phyloP scores from a whole-genome alignment of 306 rosid genomes.

The Casuarina equisetifolia region DNA sequence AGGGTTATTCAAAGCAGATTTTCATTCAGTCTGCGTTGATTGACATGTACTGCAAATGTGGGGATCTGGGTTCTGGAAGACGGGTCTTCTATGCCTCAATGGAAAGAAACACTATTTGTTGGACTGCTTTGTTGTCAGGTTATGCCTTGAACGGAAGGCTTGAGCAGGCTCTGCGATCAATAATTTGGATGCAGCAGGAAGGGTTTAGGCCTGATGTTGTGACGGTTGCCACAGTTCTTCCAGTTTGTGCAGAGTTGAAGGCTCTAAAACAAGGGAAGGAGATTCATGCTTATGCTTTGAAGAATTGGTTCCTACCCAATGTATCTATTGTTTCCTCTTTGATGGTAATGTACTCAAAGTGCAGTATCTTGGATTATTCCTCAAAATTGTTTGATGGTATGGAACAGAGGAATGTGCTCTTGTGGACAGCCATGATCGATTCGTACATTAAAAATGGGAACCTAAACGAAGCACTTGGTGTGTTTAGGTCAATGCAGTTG shows the following conservation, averaged over 20 bases:
- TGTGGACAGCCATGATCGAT: conserved; percentile 87
- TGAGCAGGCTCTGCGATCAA: conserved; percentile 73
- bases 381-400: conserved; percentile 46
- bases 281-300: conserved; percentile 77
- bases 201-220: conserved; percentile 76
- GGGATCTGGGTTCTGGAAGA: conserved; percentile 63
- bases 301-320: conserved; percentile 66
- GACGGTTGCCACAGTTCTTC: conserved; percentile 69
- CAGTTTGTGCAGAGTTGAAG: conserved; percentile 72
- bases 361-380: conserved; percentile 57
- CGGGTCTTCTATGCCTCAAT: conserved; percentile 57
- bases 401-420: conserved; percentile 59
- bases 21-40: conserved; percentile 71
- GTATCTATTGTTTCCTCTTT: conserved; percentile 60
- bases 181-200: conserved; percentile 93
- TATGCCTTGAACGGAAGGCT: conserved; percentile 67
- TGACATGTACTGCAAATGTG: conserved; percentile 89
- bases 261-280: conserved; percentile 67
- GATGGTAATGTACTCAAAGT: conserved; percentile 78
- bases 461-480: conserved; percentile 48
- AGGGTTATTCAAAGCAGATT: conserved; percentile 48
- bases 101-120: conserved; percentile 76
- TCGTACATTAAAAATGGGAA: conserved; percentile 46
- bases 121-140: conserved; percentile 86
- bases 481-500: conserved; percentile 62